Evolutionary conservation across 306 rosid genomes (phyloP), one percentile per base, ranked within the genome.

Genomic region (Canavalia ensiformis): DNA sequence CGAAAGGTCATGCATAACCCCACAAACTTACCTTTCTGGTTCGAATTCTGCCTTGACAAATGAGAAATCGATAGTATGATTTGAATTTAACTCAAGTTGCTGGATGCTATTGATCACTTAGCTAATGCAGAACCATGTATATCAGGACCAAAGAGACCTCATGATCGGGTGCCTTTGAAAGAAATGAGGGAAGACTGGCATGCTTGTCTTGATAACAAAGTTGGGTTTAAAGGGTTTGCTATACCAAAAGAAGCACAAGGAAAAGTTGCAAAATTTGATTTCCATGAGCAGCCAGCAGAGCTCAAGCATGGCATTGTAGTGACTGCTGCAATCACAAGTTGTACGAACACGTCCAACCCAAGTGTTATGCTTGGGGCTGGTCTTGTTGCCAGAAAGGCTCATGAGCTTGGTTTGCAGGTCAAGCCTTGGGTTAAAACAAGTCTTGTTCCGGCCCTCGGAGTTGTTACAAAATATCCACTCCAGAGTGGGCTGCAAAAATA

Each of bases 351-450:
- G 42, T 94, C 98, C 81, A 94, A 94, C 81, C 97, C 98, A 44
- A 92, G 97, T 78, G 98, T 94, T 85, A 94, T 94, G 97, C 97
- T 94, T 77, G 98, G 98, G 25, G 98, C 98, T 76, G 98, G 90
- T 72, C 97, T 94, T 75, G 97, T 92, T 79, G 97, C 98, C 0
- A 94, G 92, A 86, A 94, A 90, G 88, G 98, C 97, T 57, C 86
- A 85, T 51, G 97, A 94, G 56, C 97, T 87, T 81, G 98, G 98
- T 76, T 86, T 94, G 83, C 89, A 94, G 98, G 97, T 94, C 82
- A 92, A 92, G 80, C 98, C 98, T 69, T 92, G 98, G 98, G 92
- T 94, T 34, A 94, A 94, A 88, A 94, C 98, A 65, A 94, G 98
- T 89, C 98, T 94, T 89, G 98, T 97, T 31, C 98, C 98, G 0